Percentiles rank a stretch among this genome's conserved stretches.
Conservation (phyloP, 2,329 filamentous ascomycete species). For the Metarhizium sp. region DNA sequence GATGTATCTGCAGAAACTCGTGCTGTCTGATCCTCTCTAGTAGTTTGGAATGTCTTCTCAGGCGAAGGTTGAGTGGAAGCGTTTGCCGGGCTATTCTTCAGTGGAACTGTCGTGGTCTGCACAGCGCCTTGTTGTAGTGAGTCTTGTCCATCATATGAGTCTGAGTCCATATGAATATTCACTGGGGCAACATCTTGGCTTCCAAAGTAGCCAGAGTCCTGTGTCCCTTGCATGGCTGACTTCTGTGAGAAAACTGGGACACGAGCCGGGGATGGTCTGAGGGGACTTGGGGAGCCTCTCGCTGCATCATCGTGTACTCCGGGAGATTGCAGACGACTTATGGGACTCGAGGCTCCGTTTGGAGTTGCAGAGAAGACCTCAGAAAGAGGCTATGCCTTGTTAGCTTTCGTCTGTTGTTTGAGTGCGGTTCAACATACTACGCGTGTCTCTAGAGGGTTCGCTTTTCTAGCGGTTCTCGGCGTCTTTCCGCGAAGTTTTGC, state of each 20-base stretch:
- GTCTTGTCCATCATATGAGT: conserved; percentile 11
- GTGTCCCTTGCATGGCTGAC: conserved; percentile 13
- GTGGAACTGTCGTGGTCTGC: conserved; percentile 9
- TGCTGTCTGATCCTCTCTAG: conserved; percentile 34
- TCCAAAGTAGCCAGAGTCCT: conserved; percentile 65
- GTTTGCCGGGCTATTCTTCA: conserved; percentile 15
- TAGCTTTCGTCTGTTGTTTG: conserved; percentile 10
- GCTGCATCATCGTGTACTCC: conserved; percentile 49
- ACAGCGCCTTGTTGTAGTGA: conserved; percentile 11
- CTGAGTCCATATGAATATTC: conserved; percentile 14
- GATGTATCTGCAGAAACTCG: conserved; percentile 10
- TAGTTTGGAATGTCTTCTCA: conserved; percentile 31
- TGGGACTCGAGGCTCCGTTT: conserved; percentile 43
- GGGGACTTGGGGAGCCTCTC: conserved; percentile 22
- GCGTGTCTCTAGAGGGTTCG: conserved; percentile 46
- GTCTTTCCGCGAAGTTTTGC: conserved; percentile 77
- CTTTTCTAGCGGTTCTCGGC: conserved; percentile 60
- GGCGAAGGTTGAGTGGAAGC: conserved; percentile 20
- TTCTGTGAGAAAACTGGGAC: conserved; percentile 21
- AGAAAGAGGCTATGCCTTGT: conserved; percentile 43
- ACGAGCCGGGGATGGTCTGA: conserved; percentile 23
- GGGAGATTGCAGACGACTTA: conserved; percentile 41
- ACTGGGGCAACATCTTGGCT: conserved; percentile 39
- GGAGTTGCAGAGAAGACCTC: conserved; percentile 48
- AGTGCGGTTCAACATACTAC: conserved; percentile 41